Base-by-base conservation (phyloP, 2,329 filamentous ascomycete species). In the Bipolaris cookei region DNA sequence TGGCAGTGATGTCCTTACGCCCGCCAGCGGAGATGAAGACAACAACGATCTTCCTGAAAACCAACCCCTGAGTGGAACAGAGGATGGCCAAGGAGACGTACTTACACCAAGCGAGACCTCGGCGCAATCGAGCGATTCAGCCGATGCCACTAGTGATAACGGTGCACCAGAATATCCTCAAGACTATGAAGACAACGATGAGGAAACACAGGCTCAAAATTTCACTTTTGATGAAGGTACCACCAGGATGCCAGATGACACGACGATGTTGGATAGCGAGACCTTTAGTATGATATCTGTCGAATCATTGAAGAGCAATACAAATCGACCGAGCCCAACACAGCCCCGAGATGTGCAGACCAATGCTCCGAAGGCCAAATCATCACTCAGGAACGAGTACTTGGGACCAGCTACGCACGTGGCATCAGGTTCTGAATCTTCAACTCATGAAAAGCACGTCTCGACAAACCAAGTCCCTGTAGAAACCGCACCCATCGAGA, bases 261-360 rank as follows among this genome's bases (percentile, higher is more conserved):
- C 76, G 8, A 82, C 80, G 0, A 71, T 81, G n/a, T 67, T 78
- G 6, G 74, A 79, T 41, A 81, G 80, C 58, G 80, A 82, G 61
- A 79, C 79, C 51, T 82, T 83, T 65, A 83, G 79, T 55, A 82
- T 83, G 77, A 75, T 83, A 1, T 82, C 80, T 2, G 70, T 82
- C 10, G 78, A 82, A 34, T 81, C 80, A 1, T 62, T 83, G 30
- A 76, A 76, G 28, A 76, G 72, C 39, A 69, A 61, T 38, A 68
- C 64, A 30, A 63, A 61, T 11, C 56, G 69, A 10, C 68, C 64
- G n/a, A 74, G 69, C 43, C 72, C 74, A 11, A 56, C 60, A 11
- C 63, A 67, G 46, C 51, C 51, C 23, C 51, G 59, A 16, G 51
- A 59, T 3, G 43, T 20, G 1, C 56, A 54, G 2, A 61, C 42